Evolutionary conservation across 768 basidiomycete genomes (phyloP), one percentile per base, ranked within the genome.

Genomic region (Rhodocollybia butyracea): DNA sequence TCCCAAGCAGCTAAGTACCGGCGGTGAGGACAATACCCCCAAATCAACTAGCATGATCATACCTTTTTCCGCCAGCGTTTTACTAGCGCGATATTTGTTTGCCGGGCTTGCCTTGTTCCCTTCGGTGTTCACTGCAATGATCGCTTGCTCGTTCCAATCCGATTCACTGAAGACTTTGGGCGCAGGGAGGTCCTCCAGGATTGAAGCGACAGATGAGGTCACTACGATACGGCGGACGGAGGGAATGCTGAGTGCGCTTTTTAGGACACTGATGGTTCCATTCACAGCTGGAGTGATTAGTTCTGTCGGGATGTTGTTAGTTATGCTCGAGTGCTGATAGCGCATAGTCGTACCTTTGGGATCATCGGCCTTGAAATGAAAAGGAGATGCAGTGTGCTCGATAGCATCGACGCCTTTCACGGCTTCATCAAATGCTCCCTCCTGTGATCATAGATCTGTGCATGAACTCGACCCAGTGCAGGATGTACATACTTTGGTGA

Each of bases 231-330:
- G 75, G 64, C 82, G 75, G 59, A 86, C 69, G 21, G 61, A 55
- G 26, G 71, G 57, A 57, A 70, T 62, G 62, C 42, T 84, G 53
- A 79, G 64, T 8, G 82, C 77, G 41, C 82, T 82, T 57, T 81
- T 70, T 24, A 93, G 70, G 13, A 92, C 73, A 5, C 82, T 76
- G 1, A 80, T 61, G 0, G 90, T 92, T 1, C 91, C 90, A 2
- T 81, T 70, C 3, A 92, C 79, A 24, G 91, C 91, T 5, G 91
- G 91, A 17, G 66, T 67, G 58, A 90, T 83, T 36, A 89, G 61
- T 57, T 88, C 85, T 86, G 19, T 48, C 2, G 26, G 19, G 36
- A 31, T n/a, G 34, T 38, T 30, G 10, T 22, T 27, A 27, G 32
- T 24, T 24, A 38, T 3, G 21, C 27, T n/a, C 17, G 42, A 41